Conservation (phyloP, 2,329 filamentous ascomycete genomes). For the Chaetomium sp. region DNA sequence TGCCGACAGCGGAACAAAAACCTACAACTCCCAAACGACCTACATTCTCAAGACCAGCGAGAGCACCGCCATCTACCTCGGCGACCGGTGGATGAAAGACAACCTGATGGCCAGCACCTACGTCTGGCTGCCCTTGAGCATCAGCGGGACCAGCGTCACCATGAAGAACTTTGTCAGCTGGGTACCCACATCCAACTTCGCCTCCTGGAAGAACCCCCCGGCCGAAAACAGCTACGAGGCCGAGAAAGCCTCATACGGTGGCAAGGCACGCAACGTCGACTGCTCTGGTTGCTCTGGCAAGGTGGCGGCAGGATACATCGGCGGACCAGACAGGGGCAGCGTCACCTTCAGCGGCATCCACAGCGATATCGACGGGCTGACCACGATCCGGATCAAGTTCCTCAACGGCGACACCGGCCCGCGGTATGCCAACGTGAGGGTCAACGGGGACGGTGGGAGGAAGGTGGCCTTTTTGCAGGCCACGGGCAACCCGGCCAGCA, state of each 20-base stretch:
- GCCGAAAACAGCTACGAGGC: slow-evolving; percentile 54
- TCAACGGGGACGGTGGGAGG: slow-evolving; percentile 55
- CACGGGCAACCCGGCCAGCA: slow-evolving; percentile 47
- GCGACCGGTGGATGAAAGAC: slow-evolving; percentile 63
- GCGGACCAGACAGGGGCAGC: slow-evolving; percentile 50
- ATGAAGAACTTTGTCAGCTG: slow-evolving; percentile 47
- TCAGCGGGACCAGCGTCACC: slow-evolving; percentile 54
- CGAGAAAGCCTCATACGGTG: slow-evolving; percentile 49
- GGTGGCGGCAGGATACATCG: slow-evolving; percentile 56
- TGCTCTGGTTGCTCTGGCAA: slow-evolving; percentile 57
- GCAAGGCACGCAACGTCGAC: slow-evolving; percentile 48
- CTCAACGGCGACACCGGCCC: slow-evolving; percentile 57
- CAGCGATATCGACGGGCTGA: slow-evolving; percentile 47
- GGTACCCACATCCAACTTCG: slow-evolving; percentile 43
- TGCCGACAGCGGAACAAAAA: slow-evolving; percentile 38
- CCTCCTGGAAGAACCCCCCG: slow-evolving; percentile 50
- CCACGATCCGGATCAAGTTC: slow-evolving; percentile 58
- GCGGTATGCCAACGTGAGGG: slow-evolving; percentile 55
- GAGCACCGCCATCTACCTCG: slow-evolving; percentile 59
- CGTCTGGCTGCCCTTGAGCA: slow-evolving; percentile 62
- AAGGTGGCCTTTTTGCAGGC: slow-evolving; percentile 59
- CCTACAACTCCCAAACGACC: slow-evolving; percentile 62
- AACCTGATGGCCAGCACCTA: slow-evolving; percentile 65
- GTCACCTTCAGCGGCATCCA: slow-evolving; percentile 52
- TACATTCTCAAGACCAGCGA: slow-evolving; percentile 52